Evolutionary conservation across 2,329 filamentous ascomycete species (phyloP), one percentile per base, ranked within the genome.

Genomic region (Aureobasidium leucospermi): DNA sequence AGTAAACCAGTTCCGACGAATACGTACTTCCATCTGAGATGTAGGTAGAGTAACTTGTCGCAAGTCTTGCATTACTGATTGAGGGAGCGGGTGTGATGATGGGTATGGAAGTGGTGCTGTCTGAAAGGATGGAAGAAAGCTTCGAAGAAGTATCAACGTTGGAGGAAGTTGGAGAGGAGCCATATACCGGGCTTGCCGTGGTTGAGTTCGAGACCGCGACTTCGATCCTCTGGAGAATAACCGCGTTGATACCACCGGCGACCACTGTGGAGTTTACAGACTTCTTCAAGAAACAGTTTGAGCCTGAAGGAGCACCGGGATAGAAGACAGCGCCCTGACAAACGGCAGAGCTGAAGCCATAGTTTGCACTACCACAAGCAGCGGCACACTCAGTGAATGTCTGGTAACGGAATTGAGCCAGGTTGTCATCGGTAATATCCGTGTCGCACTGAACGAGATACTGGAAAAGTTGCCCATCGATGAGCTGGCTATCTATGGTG

Each of bases 211-310:
- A 42, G 13, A 68, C 51, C n/a, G 67, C 70, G 36, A 68, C 60
- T 19, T 65, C 65, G 38, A 70, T 65, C 13, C 65, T 61, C 46
- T 66, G 66, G 19, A 72, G 61, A 23, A 70, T 59, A 19, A 69
- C 70, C 31, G 65, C 67, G 58, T 68, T 63, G 41, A 68, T 64
- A 13, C 68, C 68, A 10, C 59, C 36, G 11, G 65, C 66, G 7
- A 65, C 49, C 6, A 68, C 65, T 10, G 62, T 66, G 11, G 59
- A 61, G 23, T 68, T 66, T 11, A 65, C 65, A 11, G 62, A 62
- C 2, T 63, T 53, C 59, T 71, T 71, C 49, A 73, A 58, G 63
- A 70, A 69, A 58, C 70, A 73, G 49, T 71, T 71, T 39, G 63
- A 64, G n/a, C 57, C 46, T 10, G 48, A 16, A 6, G 29, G 16